Conservation (phyloP, 2,329 filamentous ascomycete species). For the Colletotrichum spinosum region DNA sequence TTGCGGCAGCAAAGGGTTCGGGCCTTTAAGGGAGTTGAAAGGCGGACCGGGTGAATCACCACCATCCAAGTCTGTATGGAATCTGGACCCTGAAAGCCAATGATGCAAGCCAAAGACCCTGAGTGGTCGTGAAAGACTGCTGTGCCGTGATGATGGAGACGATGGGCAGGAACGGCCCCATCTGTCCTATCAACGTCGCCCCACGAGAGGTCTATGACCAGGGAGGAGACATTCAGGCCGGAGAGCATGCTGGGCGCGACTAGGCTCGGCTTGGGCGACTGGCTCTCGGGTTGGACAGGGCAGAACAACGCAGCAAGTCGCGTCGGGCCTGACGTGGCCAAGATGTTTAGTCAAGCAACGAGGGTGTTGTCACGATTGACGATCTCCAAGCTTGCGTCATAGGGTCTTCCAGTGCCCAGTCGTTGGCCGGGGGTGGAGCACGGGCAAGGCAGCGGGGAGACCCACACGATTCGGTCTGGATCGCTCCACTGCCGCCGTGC, state of each 20-base stretch:
- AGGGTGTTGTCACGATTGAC: slow-evolving; percentile 18
- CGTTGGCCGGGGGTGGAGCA: not conserved
- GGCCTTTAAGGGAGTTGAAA: slow-evolving; percentile 19
- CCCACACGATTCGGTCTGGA: slow-evolving; percentile 8
- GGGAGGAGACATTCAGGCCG: slow-evolving; percentile 13
- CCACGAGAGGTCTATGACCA: not conserved
- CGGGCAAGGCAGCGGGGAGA: not conserved
- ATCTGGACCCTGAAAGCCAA: slow-evolving; percentile 14
- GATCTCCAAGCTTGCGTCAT: slow-evolving; percentile 36
- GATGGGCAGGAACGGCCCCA: slow-evolving; percentile 15
- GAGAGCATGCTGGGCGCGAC: not conserved
- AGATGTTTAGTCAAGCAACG: slow-evolving; percentile 29
- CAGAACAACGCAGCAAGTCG: slow-evolving; percentile 26
- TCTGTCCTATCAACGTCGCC: slow-evolving; percentile 20
- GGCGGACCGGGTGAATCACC: slow-evolving; percentile 25
- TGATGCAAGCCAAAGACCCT: slow-evolving; percentile 35
- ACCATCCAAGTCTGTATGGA: slow-evolving; percentile 2
- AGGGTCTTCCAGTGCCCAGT: slow-evolving; percentile 12
- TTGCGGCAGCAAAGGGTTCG: slow-evolving; percentile 1
- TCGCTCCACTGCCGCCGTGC: not conserved
- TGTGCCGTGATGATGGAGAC: slow-evolving; percentile 21
- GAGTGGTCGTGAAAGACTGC: slow-evolving; percentile 22
- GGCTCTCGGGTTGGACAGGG: not conserved
- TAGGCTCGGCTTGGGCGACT: not conserved
- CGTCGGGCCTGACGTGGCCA: slow-evolving; percentile 34